Conservation (phyloP, 345 rosid genomes). For the Hevea brasiliensis region DNA sequence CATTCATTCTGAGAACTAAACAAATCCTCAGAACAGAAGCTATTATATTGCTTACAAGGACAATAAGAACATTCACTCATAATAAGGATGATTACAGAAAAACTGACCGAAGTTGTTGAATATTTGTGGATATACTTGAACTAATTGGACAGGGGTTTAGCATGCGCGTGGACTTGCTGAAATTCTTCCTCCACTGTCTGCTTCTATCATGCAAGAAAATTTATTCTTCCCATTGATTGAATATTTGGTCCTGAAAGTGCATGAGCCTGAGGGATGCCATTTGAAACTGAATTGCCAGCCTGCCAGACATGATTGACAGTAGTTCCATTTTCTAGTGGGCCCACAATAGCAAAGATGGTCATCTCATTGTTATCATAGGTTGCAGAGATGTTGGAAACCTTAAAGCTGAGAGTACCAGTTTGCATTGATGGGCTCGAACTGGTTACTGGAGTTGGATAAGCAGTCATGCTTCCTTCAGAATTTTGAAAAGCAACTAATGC, state of each 20-base stretch:
- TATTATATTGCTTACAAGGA: background rate
- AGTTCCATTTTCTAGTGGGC: conserved; percentile 16
- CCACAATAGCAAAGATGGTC: conserved; percentile 20
- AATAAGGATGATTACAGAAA: background rate
- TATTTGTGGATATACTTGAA: background rate
- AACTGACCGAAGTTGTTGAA: background rate
- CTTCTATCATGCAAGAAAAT: conserved; percentile 17
- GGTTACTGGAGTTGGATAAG: conserved; percentile 21
- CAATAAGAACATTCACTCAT: background rate
- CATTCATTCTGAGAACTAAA: too few species aligned
- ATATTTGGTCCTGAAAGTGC: conserved; percentile 5
- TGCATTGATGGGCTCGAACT: conserved; percentile 18
- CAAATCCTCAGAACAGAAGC: background rate
- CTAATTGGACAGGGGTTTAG: background rate
- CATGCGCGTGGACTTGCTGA: background rate
- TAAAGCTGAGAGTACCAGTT: conserved; percentile 20
- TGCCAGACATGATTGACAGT: conserved; percentile 32
- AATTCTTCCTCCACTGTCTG: background rate
- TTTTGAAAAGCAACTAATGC: conserved; percentile 28
- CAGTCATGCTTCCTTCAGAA: conserved; percentile 11
- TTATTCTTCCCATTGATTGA: conserved; percentile 20
- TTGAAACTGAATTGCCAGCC: conserved; percentile 25
- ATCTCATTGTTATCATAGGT: conserved; percentile 21
- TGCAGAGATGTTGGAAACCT: conserved; percentile 29
- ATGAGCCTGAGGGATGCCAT: conserved; percentile 10